phyloP scores from a whole-genome alignment of 106 monocot species.

The Platanthera zijinensis region DNA sequence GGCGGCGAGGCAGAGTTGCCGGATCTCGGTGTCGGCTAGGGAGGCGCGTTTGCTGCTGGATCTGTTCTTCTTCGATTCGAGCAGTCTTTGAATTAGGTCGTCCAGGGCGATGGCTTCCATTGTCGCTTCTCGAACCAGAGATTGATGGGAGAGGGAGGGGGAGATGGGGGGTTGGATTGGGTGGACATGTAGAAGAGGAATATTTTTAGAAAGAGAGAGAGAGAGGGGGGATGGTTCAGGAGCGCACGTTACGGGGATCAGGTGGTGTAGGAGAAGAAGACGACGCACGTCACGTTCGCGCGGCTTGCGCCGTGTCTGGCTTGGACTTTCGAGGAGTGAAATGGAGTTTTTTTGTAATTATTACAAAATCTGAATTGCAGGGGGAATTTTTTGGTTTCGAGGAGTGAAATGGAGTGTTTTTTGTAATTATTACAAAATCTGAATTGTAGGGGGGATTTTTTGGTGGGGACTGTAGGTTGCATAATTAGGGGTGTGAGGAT shows the following conservation, averaged over 20 bases:
- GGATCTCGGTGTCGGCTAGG: conserved; percentile 32
- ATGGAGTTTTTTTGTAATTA: too few relatives aligned
- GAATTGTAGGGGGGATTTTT: too few relatives aligned
- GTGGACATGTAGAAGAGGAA: neutral
- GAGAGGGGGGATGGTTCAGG: too few relatives aligned
- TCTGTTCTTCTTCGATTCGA: conserved; percentile 35
- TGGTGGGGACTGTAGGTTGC: too few relatives aligned
- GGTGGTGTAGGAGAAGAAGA: neutral
- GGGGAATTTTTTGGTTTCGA: too few relatives aligned
- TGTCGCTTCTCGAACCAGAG: neutral
- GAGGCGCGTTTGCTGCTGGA: conserved; percentile 18
- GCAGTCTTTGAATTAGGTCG: conserved; percentile 23
- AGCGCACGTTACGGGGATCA: neutral
- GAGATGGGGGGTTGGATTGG: neutral
- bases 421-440: too few relatives aligned
- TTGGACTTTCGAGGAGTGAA: too few relatives aligned
- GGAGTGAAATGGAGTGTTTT: too few relatives aligned
- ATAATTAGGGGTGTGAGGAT: too few relatives aligned
- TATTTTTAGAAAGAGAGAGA: neutral
- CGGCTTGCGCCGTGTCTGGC: too few relatives aligned
- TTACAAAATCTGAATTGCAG: too few relatives aligned
- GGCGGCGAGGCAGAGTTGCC: conserved; percentile 17
- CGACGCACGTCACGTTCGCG: neutral
- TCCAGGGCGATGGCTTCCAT: conserved; percentile 24
- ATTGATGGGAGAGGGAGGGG: neutral